Conservation (phyloP, 345 rosid genomes). For the Hirschfeldia incana region DNA sequence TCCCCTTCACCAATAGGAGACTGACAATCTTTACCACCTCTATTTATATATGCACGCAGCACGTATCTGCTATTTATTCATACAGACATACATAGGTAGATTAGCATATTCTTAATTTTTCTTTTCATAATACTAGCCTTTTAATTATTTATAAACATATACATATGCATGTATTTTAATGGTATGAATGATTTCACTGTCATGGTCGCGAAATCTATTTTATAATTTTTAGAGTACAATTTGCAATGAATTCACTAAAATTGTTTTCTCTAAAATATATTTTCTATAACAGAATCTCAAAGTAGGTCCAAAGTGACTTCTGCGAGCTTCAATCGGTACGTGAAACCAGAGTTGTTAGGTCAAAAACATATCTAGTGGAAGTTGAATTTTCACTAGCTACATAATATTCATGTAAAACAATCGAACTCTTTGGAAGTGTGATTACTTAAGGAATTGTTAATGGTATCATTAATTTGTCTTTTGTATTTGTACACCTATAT, state of each 20-base stretch:
- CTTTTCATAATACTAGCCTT: background rate
- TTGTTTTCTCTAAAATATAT: background rate
- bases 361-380: background rate
- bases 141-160: background rate
- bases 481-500: background rate
- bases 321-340: background rate
- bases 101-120: constrained; percentile 2
- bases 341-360: background rate
- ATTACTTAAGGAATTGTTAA: background rate
- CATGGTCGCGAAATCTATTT: background rate
- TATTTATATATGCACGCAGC: background rate
- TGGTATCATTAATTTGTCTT: background rate
- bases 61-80: background rate
- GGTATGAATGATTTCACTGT: background rate
- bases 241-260: background rate
- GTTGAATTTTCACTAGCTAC: background rate
- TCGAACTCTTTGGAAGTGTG: background rate
- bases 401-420: background rate
- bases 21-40: background rate
- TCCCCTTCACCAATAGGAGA: constrained; percentile 24
- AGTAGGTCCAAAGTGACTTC: background rate
- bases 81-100: background rate
- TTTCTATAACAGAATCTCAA: background rate
- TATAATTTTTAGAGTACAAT: background rate
- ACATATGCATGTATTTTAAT: background rate